Conservation (phyloP, 306 rosid genomes). For the Sicyos edulis region DNA sequence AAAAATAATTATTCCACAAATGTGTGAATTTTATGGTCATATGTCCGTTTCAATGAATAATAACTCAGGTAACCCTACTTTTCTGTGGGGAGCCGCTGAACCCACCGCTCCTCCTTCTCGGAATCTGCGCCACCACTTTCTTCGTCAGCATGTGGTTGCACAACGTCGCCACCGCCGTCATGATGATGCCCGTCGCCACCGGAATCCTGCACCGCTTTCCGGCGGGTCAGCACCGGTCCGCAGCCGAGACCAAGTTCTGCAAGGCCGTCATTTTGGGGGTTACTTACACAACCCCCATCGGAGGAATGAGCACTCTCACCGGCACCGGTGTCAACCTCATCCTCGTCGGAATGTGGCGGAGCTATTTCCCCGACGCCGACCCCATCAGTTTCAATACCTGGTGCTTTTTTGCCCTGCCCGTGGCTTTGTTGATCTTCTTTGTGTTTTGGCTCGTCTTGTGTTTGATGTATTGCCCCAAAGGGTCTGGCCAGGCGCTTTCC, state of each 20-base stretch:
- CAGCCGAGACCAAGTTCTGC: slow-evolving; percentile 45
- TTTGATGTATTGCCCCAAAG: slow-evolving; percentile 43
- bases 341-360: slow-evolving; percentile 80
- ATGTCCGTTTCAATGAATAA: neutral
- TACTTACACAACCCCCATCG: slow-evolving; percentile 50
- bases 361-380: slow-evolving; percentile 44
- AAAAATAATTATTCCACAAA: neutral
- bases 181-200: slow-evolving; percentile 93
- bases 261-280: slow-evolving; percentile 74
- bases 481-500: slow-evolving; percentile 43
- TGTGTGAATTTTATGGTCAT: neutral
- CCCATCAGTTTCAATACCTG: slow-evolving; percentile 73
- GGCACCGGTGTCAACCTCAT: slow-evolving; percentile 90
- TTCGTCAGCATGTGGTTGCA: slow-evolving; percentile 97
- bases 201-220: slow-evolving; percentile 69
- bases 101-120: slow-evolving; percentile 55
- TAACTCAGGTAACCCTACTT: slow-evolving; percentile 42
- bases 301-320: slow-evolving; percentile 77
- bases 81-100: slow-evolving; percentile 77
- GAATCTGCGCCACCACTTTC: slow-evolving; percentile 62
- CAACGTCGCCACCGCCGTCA: slow-evolving; percentile 73
- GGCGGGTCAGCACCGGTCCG: slow-evolving; percentile 31
- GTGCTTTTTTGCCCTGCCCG: slow-evolving; percentile 62
- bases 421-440: slow-evolving; percentile 42
- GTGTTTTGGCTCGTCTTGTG: slow-evolving; percentile 58